Evolutionary conservation across 2,329 filamentous ascomycete species (phyloP).

Genomic region (Penicillium griseofulvum): DNA sequence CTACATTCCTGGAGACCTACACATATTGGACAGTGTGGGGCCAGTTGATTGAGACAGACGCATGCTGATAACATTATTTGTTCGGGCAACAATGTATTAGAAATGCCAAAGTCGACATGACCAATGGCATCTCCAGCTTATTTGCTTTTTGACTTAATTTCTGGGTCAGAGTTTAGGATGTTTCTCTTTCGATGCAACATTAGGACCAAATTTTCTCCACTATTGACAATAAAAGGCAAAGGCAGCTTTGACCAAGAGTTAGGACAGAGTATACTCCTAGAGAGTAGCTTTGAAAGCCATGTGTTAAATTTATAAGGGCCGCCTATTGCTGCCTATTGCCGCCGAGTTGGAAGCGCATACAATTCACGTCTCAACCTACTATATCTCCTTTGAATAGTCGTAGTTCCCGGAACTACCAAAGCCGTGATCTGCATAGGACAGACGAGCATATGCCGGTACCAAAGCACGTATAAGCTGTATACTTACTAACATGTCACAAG

Average conservation of each 20-base stretch:
- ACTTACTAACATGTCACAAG: slow-evolving; percentile 6
- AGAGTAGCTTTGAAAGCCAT: not conserved
- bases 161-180: slow-evolving; percentile 5
- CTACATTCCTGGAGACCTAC: slow-evolving; percentile 2
- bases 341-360: not conserved
- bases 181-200: slow-evolving; percentile 15
- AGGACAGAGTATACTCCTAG: not conserved
- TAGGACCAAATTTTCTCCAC: slow-evolving; percentile 4
- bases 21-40: not conserved
- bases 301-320: not conserved
- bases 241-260: not conserved
- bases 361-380: not conserved
- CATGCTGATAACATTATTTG: not conserved
- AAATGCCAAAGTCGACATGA: slow-evolving; percentile 4
- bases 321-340: not conserved
- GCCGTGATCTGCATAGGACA: slow-evolving; percentile 10
- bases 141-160: slow-evolving; percentile 1
- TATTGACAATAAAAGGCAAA: not conserved
- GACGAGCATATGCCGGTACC: not conserved
- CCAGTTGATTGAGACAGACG: not conserved
- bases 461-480: slow-evolving; percentile 10
- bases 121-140: not conserved
- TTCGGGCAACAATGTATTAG: not conserved
- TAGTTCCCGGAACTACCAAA: not conserved
- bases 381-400: not conserved